These are phyloP conservation scores for Buxus sempervirens DNA, from an alignment of 164 flowering plant genomes.

Conservation along the genomic window DNA sequence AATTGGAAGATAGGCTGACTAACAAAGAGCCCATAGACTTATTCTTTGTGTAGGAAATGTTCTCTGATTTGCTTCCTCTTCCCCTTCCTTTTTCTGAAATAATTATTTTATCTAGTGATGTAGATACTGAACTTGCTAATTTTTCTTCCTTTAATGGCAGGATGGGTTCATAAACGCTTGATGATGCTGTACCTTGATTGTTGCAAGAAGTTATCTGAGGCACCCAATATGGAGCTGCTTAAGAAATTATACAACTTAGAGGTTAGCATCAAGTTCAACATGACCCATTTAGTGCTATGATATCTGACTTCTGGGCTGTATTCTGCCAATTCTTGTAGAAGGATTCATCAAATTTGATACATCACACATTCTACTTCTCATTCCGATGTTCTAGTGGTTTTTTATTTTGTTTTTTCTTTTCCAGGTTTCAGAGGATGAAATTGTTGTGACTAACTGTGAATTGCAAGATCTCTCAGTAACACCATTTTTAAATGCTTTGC, in stretches of 20 bases:
- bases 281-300: background rate
- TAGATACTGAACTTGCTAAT: background rate
- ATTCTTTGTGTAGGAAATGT: background rate
- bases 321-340: background rate
- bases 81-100: background rate
- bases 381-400: slow-evolving; percentile 3
- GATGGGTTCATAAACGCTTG: slow-evolving; percentile 83
- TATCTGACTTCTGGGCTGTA: background rate
- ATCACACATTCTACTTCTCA: background rate
- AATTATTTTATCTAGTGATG: background rate
- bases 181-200: slow-evolving; percentile 76
- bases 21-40: background rate
- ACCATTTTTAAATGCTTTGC: slow-evolving; percentile 71
- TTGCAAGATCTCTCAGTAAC: slow-evolving; percentile 77
- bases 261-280: slow-evolving; percentile 35
- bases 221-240: slow-evolving; percentile 73
- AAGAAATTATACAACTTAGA: slow-evolving; percentile 73
- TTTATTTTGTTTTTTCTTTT: slow-evolving; percentile 5
- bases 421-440: slow-evolving; percentile 92
- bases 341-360: background rate
- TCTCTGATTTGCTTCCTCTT: background rate
- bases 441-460: slow-evolving; percentile 72
- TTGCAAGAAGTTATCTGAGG: slow-evolving; percentile 65
- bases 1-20: background rate
- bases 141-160: slow-evolving; percentile 28